A percentile compares a stretch with the other conserved stretches of the same genome.
phyloP scores from a whole-genome alignment of 176 grass and related monocot species.

The Paspalum vaginatum region DNA sequence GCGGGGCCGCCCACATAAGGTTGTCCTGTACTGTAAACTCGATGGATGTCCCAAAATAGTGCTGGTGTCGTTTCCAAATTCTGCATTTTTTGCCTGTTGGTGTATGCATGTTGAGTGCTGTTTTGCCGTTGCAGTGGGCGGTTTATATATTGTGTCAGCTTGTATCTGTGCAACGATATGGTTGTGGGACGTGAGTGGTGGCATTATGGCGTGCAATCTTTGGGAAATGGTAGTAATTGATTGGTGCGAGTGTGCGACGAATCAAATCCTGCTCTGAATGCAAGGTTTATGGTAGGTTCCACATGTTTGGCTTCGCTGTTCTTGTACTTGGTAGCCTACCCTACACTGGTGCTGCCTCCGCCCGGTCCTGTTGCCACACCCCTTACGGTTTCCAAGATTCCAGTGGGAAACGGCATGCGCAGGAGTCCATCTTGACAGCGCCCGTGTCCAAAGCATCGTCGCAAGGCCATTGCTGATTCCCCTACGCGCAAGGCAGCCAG shows the following conservation, averaged over 20 bases:
- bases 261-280: background rate
- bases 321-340: background rate
- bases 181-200: background rate
- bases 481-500: slow-evolving; percentile 7
- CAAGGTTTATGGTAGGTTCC: background rate
- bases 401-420: background rate
- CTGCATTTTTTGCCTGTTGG: background rate
- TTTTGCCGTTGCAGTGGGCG: background rate
- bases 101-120: background rate
- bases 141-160: background rate
- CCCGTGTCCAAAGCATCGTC: background rate
- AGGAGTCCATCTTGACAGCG: background rate
- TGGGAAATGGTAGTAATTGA: background rate
- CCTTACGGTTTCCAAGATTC: background rate
- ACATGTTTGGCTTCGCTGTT: background rate
- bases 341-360: background rate
- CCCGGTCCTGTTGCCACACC: background rate
- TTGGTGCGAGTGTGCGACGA: background rate
- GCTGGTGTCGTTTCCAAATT: background rate
- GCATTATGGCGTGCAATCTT: background rate
- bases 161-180: background rate
- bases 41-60: background rate
- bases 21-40: background rate
- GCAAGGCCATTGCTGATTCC: background rate
- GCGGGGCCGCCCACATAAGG: background rate